Base-by-base conservation (phyloP, 768 basidiomycete genomes). In the Cystofilobasidium capitatum region DNA sequence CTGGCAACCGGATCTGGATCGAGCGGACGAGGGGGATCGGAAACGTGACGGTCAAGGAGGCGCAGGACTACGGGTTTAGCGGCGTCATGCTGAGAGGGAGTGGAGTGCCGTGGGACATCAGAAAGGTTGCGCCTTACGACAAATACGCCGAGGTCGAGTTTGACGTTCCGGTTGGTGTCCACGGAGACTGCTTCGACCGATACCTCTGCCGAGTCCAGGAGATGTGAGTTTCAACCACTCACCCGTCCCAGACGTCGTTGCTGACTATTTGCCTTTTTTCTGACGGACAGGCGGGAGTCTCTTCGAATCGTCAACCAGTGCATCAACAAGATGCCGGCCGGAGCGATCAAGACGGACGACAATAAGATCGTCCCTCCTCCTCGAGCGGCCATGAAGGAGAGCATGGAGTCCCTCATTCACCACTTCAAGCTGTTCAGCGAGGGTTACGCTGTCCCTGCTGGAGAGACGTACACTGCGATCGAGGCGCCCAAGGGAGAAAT, bases 401-500 rank as follows among this genome's bases (percentile, higher is more conserved):
- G 86, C 78, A 97, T 97, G 92, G 93, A 97, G 68, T 85, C 88
- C 8, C 83, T 97, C 65, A 97, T 99, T 72, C 94, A 99, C 76
- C 94, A 98, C 81, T 97, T 99, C 82, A 99, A 99, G 82, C 83
- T 96, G 73, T 98, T 91, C 81, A 89, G 88, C 62, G 94, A 98
- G 78, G 94, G 94, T 16, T 98, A 89, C 80, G 89, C 89, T 31
- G 94, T 98, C 33, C 96, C 96, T 10, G 26, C 76, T 33, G 80
- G 80, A 37, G 92, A 97, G 79, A 97, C 94, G 0, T 98, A 99
- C 81, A 85, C 84, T 59, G 94, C 94, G 2, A 97, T 98, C 72
- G 96, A 99, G 79, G 94, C 94, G 10, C 94, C 94, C 54, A 98
- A 99, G 79, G 93, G 93, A 71, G 94, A 98, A 80, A 97, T 97